Percentiles rank a stretch among this genome's conserved stretches.
These are phyloP conservation scores for Fusarium sp. DNA, from an alignment of 2,329 filamentous ascomycete genomes.

Conservation along the genomic window DNA sequence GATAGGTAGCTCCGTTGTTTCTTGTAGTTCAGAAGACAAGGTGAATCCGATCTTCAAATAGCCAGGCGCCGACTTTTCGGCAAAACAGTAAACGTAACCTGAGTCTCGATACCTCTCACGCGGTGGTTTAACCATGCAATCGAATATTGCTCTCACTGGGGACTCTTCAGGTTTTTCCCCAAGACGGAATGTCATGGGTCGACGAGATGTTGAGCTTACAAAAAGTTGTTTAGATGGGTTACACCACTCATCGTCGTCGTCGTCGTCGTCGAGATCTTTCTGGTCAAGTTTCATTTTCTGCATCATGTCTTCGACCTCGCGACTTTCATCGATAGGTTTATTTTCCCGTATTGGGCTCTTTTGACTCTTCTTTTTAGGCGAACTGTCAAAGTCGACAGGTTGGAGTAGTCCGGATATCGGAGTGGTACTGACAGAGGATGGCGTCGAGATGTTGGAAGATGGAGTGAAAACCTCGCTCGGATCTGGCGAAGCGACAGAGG, in stretches of 20 bases:
- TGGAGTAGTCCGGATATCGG: not conserved
- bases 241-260: no score
- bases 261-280: not conserved
- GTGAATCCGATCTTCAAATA: constrained; percentile 20
- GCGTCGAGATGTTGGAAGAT: constrained; percentile 4
- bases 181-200: not conserved
- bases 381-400: not conserved
- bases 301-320: not conserved
- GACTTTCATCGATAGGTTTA: no score
- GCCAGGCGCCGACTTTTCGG: not conserved
- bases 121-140: not conserved
- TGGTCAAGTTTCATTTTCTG: not conserved
- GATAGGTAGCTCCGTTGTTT: not conserved
- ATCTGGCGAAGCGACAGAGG: constrained; percentile 14
- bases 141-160: not conserved
- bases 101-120: accelerated
- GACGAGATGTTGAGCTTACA: not conserved
- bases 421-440: constrained; percentile 2
- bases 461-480: constrained; percentile 21
- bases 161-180: not conserved
- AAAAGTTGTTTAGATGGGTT: not conserved
- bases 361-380: not conserved
- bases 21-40: not conserved
- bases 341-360: constrained; percentile 13
- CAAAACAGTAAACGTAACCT: constrained; percentile 25